A percentile compares a stretch with the other conserved stretches of the same genome.
These are phyloP conservation scores for Torulaspora indica DNA, from an alignment of 805 yeast species.

Conservation along the genomic window DNA sequence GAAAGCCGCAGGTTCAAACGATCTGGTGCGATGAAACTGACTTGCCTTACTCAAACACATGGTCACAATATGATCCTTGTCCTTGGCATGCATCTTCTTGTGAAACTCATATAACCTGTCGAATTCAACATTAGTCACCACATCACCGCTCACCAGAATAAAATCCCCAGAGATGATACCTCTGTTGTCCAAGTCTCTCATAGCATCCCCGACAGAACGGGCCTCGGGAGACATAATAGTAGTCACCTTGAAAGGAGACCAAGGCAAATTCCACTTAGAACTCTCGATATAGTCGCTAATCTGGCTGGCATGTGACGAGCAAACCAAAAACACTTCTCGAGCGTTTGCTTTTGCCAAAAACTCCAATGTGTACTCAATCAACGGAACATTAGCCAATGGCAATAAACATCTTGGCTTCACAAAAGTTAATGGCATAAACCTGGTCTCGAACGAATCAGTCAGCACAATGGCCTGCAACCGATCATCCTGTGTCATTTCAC, in stretches of 20 bases:
- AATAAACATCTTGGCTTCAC: conserved; percentile 84
- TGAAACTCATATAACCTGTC: conserved; percentile 69
- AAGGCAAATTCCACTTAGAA: conserved; percentile 62
- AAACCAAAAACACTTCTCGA: conserved; percentile 82
- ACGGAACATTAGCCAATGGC: conserved; percentile 89
- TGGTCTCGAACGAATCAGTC: conserved; percentile 87
- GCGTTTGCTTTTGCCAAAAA: conserved; percentile 89
- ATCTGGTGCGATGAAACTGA: conserved; percentile 78
- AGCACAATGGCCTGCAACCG: conserved; percentile 90
- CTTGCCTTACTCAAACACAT: conserved; percentile 87
- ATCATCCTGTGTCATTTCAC: conserved; percentile 60
- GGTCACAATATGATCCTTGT: conserved; percentile 88
- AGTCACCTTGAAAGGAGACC: conserved; percentile 75
- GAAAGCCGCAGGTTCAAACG: conserved; percentile 81
- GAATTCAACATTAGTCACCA: conserved; percentile 86
- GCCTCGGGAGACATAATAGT: conserved; percentile 82
- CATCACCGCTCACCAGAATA: conserved; percentile 86
- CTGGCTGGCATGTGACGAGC: conserved; percentile 87
- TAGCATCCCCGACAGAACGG: conserved; percentile 91
- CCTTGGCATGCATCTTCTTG: conserved; percentile 60
- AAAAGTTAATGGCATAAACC: conserved; percentile 89
- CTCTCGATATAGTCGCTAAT: conserved; percentile 73
- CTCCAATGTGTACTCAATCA: conserved; percentile 91
- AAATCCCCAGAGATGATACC: conserved; percentile 90
- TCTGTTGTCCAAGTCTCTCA: conserved; percentile 90